Evolutionary conservation across 345 rosid species (phyloP).

Genomic region (Litchi chinensis): DNA sequence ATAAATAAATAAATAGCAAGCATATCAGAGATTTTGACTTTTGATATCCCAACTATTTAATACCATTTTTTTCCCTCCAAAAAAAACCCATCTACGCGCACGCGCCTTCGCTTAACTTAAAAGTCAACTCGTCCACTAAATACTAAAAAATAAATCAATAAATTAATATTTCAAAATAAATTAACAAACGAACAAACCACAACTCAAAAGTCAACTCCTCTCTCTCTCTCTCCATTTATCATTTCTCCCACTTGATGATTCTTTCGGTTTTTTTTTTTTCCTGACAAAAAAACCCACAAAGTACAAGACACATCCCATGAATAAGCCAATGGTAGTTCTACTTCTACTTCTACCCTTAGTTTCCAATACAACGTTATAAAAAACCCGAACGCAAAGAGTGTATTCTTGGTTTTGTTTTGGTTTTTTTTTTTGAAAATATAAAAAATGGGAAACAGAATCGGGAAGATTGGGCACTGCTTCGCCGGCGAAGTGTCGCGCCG

Average conservation of each 20-base stretch:
- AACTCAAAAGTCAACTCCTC: constrained; percentile 42
- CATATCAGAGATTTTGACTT: constrained; percentile 31
- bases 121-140: constrained; percentile 41
- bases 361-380: background rate
- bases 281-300: background rate
- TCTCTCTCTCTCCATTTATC: constrained; percentile 17
- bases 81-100: background rate
- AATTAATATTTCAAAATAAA: background rate
- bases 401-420: constrained; percentile 14
- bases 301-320: background rate
- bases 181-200: constrained; percentile 17
- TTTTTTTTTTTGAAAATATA: background rate
- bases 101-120: background rate
- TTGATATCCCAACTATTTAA: background rate
- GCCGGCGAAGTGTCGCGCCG: constrained; percentile 64
- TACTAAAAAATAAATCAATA: background rate
- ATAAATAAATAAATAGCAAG: background rate
- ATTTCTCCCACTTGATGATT: background rate
- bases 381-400: background rate
- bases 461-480: constrained; percentile 57
- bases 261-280: background rate
- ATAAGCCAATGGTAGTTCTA: background rate
- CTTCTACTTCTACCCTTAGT: no score
- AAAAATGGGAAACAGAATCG: constrained; percentile 73
- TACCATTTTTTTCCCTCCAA: background rate